A percentile compares a stretch with the other conserved stretches of the same genome.
phyloP scores from a whole-genome alignment of 73 alveolate genomes.

The Paramecium caudatum region DNA sequence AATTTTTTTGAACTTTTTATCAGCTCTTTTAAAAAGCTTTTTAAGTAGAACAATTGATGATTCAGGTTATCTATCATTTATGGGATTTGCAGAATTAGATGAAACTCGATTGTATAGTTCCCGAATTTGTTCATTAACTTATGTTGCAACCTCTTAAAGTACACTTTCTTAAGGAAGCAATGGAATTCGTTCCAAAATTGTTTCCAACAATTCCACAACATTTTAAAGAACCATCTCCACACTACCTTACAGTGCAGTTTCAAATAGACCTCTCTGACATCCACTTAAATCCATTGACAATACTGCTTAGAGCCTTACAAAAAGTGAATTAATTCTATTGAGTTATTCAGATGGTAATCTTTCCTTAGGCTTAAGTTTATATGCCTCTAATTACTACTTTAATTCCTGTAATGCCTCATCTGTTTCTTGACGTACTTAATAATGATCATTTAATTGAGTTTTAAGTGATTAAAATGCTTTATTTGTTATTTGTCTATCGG shows the following conservation, averaged over 20 bases:
- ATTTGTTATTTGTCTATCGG: neutral
- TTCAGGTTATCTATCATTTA: neutral
- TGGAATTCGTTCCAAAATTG: constrained; percentile 19
- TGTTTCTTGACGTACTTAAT: neutral
- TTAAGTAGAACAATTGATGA: constrained; percentile 22
- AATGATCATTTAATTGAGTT: neutral
- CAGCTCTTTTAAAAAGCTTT: constrained; percentile 58
- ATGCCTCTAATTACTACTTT: neutral
- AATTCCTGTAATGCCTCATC: constrained; percentile 28
- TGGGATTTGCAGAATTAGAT: neutral
- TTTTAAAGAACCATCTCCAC: neutral
- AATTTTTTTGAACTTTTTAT: constrained; percentile 41
- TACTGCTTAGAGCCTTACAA: constrained; percentile 43
- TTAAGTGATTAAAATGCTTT: neutral
- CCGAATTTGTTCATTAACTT: constrained; percentile 32
- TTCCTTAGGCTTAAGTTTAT: neutral
- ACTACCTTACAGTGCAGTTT: neutral
- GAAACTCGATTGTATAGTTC: constrained; percentile 38
- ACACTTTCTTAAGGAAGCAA: constrained; percentile 43
- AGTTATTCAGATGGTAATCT: constrained; percentile 20
- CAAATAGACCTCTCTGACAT: constrained; percentile 40
- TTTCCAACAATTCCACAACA: constrained; percentile 2
- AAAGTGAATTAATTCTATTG: constrained; percentile 60
- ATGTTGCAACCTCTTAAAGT: constrained; percentile 15
- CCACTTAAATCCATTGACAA: neutral